A percentile compares a stretch with the other conserved stretches of the same genome.
phyloP scores from a whole-genome alignment of 495 filamentous ascomycete species.

The Podospora pseudopauciseta region DNA sequence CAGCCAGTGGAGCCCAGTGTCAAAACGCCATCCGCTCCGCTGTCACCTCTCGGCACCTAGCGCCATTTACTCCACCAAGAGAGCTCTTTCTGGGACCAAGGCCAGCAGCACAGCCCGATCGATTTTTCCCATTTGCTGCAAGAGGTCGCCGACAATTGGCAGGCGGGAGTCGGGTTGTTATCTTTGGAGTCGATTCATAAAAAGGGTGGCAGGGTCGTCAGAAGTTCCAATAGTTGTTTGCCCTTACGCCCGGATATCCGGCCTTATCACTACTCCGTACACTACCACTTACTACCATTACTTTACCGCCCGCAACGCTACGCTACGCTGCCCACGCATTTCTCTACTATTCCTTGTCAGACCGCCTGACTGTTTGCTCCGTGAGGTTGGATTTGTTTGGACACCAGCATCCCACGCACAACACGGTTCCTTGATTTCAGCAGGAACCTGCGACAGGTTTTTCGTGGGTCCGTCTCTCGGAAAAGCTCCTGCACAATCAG shows the following conservation, averaged over 20 bases:
- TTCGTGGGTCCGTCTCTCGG: conserved; percentile 9
- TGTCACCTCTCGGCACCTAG: conserved; percentile 10
- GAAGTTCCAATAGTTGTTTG: neutral
- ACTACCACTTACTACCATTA: neutral
- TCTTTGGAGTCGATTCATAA: too few relatives aligned
- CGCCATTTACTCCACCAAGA: conserved; percentile 9
- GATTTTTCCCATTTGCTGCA: neutral
- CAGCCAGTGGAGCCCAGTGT: conserved; percentile 5
- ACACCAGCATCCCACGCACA: neutral
- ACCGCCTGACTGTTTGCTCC: conserved; percentile 5
- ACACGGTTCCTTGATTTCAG: conserved; percentile 9
- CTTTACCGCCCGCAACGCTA: conserved; percentile 5
- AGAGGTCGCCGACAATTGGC: neutral
- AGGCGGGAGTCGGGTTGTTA: neutral
- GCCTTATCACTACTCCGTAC: neutral
- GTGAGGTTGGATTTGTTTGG: conserved; percentile 6
- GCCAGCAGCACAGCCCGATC: neutral
- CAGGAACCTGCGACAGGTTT: conserved; percentile 8
- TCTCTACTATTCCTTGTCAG: neutral
- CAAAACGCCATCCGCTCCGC: conserved; percentile 8
- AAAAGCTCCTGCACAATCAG: neutral
- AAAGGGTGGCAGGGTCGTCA: neutral
- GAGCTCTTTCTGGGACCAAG: conserved; percentile 5
- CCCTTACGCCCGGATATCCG: neutral
- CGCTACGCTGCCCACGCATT: neutral